Evolutionary conservation across 768 basidiomycete genomes (phyloP).

Genomic region (Kwoniella sp.): DNA sequence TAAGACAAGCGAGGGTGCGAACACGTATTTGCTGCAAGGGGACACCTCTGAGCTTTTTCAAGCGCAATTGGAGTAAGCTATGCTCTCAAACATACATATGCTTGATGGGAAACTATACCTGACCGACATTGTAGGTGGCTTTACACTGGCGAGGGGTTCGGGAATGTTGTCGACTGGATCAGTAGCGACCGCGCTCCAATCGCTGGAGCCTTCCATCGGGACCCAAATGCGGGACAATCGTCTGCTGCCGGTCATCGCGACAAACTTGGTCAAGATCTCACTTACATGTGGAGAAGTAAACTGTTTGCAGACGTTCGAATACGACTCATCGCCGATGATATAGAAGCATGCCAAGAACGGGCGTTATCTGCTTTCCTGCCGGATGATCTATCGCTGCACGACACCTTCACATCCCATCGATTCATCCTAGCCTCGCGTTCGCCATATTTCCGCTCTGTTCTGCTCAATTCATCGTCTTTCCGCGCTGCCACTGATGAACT

Average conservation of each 20-base stretch:
- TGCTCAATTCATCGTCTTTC: conserved; percentile 68
- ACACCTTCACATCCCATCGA: conserved; percentile 84
- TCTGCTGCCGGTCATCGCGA: conserved; percentile 63
- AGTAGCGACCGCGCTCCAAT: conserved; percentile 60
- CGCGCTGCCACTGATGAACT: conserved; percentile 54
- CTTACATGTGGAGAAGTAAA: conserved; percentile 94
- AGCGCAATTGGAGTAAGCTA: conserved; percentile 75
- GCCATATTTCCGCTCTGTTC: conserved; percentile 79
- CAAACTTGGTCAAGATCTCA: conserved; percentile 87
- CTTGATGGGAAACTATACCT: background rate
- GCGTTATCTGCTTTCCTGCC: too few relatives aligned
- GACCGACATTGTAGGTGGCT: conserved; percentile 61
- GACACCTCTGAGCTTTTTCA: conserved; percentile 77
- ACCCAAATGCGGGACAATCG: too few relatives aligned
- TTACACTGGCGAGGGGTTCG: conserved; percentile 85
- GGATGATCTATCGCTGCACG: background rate
- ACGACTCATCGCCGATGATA: conserved; percentile 46
- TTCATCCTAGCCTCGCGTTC: conserved; percentile 89
- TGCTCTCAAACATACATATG: background rate
- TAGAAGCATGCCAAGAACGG: too few relatives aligned
- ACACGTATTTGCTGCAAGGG: conserved; percentile 29
- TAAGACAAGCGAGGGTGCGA: background rate
- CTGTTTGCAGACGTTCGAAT: conserved; percentile 91
- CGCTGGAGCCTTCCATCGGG: conserved; percentile 58
- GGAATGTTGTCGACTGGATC: conserved; percentile 63